Base-by-base conservation (phyloP, 345 rosid species). In the Erodium maritimum region DNA sequence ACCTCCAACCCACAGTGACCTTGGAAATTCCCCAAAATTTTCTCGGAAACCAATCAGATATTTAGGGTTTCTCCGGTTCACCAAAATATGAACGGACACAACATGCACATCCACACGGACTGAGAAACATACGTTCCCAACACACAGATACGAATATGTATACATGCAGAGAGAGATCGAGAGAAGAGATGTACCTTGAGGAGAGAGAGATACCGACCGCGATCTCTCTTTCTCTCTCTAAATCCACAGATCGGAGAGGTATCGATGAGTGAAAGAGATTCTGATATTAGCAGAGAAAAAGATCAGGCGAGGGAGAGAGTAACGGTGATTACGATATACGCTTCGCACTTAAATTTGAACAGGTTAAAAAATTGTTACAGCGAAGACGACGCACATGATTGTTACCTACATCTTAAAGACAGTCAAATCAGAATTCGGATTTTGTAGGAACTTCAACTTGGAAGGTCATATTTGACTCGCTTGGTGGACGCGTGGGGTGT, bases 341-440 rank as follows among this genome's bases (percentile, higher is more conserved):
- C 8, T 6, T 93, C 90, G 0, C 96, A 87, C 61, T 90, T 81
- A 76, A 90, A 93, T 77, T 93, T 93, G 85, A 93, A 90, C 66
- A 93, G 84, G 37, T 29, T 29, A 29, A 29, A n/a, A 29, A 29
- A 29, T 29, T 11, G 37, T 29, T 29, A 29, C 37, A 11, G 37
- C 37, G 37, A 29, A 29, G 37, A 29, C 9, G 37, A 29, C 37
- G 5, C 8, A 29, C 37, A 29, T 6, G 37, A 11, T 11, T 29
- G 37, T 29, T 29, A 29, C 37, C 37, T 29, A 11, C 8, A 29
- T 29, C 5, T 5, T 3, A 11, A 29, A 5, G 37, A 29, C 37
- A 29, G 37, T 29, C 37, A 11, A n/a, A 29, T 29, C 5, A 5
- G 37, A 11, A 29, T 29, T 29, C 37, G 37, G 37, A 5, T 29